phyloP scores from a whole-genome alignment of 306 rosid species.

The Castanospermum australe region DNA sequence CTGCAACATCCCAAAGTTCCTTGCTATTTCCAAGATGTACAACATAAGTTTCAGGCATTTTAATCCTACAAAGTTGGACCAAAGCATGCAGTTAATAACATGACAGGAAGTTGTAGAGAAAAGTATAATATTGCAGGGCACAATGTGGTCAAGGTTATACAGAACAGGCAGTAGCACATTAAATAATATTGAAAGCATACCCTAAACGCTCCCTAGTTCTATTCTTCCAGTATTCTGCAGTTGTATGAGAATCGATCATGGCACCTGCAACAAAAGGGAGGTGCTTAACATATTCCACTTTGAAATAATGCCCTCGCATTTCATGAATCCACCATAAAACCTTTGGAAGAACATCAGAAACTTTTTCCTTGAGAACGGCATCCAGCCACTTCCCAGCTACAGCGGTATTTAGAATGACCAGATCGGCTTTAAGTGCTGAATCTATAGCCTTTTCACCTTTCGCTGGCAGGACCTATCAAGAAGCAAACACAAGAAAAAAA shows the following conservation, averaged over 20 bases:
- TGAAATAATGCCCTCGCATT: constrained; percentile 99
- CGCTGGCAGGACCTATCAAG: constrained; percentile 67
- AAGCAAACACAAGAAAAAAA: background rate
- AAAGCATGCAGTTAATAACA: background rate
- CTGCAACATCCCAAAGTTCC: constrained; percentile 94
- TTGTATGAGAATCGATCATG: constrained; percentile 93
- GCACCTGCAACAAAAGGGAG: constrained; percentile 99
- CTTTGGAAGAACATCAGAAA: constrained; percentile 79
- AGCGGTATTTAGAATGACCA: constrained; percentile 90
- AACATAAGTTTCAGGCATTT: constrained; percentile 86
- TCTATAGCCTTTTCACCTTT: constrained; percentile 74
- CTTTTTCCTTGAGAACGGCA: constrained; percentile 77
- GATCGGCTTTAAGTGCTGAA: constrained; percentile 77
- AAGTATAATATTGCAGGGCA: background rate
- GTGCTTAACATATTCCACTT: constrained; percentile 95
- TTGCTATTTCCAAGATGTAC: constrained; percentile 99
- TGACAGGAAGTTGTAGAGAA: background rate
- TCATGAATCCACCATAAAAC: constrained; percentile 99
- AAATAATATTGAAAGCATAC: constrained; percentile 32
- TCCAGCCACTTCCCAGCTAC: constrained; percentile 99
- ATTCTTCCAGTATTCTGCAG: constrained; percentile 89
- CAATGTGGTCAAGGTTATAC: background rate
- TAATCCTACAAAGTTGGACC: constrained; percentile 49
- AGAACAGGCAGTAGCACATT: background rate
- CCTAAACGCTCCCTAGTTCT: constrained; percentile 81